Evolutionary conservation across 192 early-diverging fungal genomes (phyloP).

Genomic region (Podila horticola): DNA sequence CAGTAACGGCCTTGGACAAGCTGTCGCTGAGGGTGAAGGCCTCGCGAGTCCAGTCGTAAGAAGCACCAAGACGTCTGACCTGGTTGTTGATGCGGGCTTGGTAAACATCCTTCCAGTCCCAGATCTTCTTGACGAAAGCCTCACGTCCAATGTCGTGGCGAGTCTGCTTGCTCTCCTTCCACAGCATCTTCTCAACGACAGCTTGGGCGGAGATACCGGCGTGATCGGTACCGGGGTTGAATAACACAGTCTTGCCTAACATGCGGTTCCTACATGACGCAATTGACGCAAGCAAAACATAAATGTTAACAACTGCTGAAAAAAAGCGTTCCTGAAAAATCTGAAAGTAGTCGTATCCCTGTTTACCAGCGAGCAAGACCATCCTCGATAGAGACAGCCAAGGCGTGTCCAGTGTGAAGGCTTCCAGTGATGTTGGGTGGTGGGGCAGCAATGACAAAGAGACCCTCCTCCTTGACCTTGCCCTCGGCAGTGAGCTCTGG

Average conservation of each 20-base stretch:
- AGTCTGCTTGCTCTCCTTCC: conserved; percentile 84
- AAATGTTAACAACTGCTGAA: neutral
- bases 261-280: conserved; percentile 79
- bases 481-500: conserved; percentile 81
- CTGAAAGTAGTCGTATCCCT: neutral
- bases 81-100: conserved; percentile 87
- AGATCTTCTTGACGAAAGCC: conserved; percentile 86
- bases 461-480: conserved; percentile 76
- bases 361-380: conserved; percentile 86
- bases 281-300: neutral
- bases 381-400: conserved; percentile 96
- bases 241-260: conserved; percentile 95
- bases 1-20: conserved; percentile 84
- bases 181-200: conserved; percentile 96
- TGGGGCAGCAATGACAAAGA: conserved; percentile 93
- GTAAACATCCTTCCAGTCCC: conserved; percentile 95
- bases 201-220: conserved; percentile 97
- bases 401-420: conserved; percentile 94
- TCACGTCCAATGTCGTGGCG: conserved; percentile 96
- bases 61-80: conserved; percentile 88
- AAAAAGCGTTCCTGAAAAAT: neutral
- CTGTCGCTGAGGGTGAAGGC: conserved; percentile 93
- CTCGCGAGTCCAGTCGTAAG: conserved; percentile 93
- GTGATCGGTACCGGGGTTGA: conserved; percentile 95
- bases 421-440: conserved; percentile 99